A percentile compares a stretch with the other conserved stretches of the same genome.
Conservation (phyloP, 306 rosid genomes). For the Corylus heterophylla region DNA sequence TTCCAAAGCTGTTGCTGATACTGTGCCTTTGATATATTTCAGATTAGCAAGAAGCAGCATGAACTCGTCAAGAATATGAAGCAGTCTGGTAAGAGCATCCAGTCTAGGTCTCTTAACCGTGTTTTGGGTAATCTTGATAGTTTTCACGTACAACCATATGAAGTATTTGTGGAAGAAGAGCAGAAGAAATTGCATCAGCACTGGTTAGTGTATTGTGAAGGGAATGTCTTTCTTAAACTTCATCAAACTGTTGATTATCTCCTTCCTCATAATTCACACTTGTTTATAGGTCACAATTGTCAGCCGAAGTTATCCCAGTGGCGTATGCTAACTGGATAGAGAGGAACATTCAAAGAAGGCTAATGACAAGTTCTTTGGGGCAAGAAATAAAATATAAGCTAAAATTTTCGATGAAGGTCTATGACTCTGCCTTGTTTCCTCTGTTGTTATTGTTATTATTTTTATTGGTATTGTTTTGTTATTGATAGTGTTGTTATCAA, state of each 20-base stretch:
- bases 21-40: conserved; percentile 38
- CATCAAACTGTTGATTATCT: neutral
- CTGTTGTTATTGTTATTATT: neutral
- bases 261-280: conserved; percentile 13
- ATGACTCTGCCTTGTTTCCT: conserved; percentile 34
- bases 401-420: conserved; percentile 49
- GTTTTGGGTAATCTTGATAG: conserved; percentile 76
- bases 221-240: conserved; percentile 10
- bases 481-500: neutral
- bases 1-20: conserved; percentile 29
- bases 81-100: conserved; percentile 77
- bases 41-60: conserved; percentile 90
- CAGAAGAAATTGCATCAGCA: conserved; percentile 80
- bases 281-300: conserved; percentile 70
- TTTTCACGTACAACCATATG: conserved; percentile 79
- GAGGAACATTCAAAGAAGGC: conserved; percentile 45
- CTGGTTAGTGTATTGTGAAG: conserved; percentile 65
- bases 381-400: conserved; percentile 57
- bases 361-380: conserved; percentile 48
- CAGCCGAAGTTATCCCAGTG: conserved; percentile 65
- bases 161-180: conserved; percentile 81
- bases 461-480: neutral
- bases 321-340: conserved; percentile 65
- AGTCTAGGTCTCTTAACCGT: conserved; percentile 73
- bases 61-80: conserved; percentile 91